These are phyloP conservation scores for Termitomyces sp. DNA, from an alignment of 1,284 basidiomycete genomes.

Conservation along the genomic window DNA sequence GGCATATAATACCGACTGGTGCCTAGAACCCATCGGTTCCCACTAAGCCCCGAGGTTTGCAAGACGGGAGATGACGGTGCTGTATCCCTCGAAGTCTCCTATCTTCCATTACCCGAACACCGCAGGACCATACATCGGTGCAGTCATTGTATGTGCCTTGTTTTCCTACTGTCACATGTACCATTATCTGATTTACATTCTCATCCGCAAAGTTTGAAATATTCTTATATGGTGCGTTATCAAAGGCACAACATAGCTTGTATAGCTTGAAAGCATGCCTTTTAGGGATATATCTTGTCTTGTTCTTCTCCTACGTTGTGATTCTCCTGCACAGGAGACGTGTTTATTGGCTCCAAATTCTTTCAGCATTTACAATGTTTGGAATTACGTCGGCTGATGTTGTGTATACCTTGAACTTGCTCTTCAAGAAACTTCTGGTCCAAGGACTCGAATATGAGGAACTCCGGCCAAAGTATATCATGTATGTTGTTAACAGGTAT, in stretches of 20 bases:
- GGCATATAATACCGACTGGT: neutral
- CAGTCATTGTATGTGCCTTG: conserved; percentile 19
- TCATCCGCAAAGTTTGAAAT: conserved; percentile 19
- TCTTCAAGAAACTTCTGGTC: conserved; percentile 13
- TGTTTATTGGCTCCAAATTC: conserved; percentile 1
- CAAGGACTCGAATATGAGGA: conserved; percentile 9
- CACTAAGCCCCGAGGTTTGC: neutral
- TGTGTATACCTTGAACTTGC: conserved; percentile 12
- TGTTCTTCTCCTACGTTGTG: conserved; percentile 20
- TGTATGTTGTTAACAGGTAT: conserved; percentile 16
- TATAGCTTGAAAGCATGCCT: neutral
- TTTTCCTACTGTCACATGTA: neutral
- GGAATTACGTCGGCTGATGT: conserved; percentile 12
- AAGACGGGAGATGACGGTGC: conserved; percentile 1
- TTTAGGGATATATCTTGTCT: conserved; percentile 22
- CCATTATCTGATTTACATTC: neutral
- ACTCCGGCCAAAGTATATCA: conserved; percentile 14
- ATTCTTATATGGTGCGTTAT: conserved; percentile 20
- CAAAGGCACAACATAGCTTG: neutral
- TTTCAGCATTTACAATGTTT: conserved; percentile 9
- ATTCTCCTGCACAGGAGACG: conserved; percentile 15
- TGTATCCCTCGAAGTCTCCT: conserved; percentile 8
- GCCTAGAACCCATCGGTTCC: neutral
- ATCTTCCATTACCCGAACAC: conserved; percentile 14
- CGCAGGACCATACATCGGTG: conserved; percentile 22